Base-by-base conservation (phyloP, 148 eudicot species). In the Salicornia ramosissima region DNA sequence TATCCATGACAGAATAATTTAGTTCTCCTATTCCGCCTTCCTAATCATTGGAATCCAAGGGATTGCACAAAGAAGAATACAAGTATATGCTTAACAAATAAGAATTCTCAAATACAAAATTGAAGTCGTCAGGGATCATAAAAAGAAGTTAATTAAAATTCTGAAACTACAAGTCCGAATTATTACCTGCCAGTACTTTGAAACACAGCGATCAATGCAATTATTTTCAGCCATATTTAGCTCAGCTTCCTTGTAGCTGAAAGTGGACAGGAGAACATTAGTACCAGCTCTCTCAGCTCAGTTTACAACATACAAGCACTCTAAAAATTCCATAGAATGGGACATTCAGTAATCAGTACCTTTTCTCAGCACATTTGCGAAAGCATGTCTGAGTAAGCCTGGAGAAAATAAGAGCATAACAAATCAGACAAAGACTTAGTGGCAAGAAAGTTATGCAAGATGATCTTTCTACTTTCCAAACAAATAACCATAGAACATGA, bases 331-430 rank as follows among this genome's bases (percentile, higher is more conserved):
- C 40, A 24, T 39, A 10, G 4, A 36, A 4, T 50, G 50, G 65
- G 25, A 39, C 47, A 10, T 51, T 58, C 60, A 70, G 45, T 78
- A 55, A 43, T 52, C 31, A 67, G 57, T 78, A 89, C 96, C 83
- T 88, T 69, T 83, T 85, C 43, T 90, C 96, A 29, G 86, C 67
- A 50, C 98, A 92, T 73, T 92, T 92, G 67, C 71, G 80, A 69
- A 86, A 92, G 78, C 98, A 92, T 34, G 94, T 75, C 55, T 84
- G 80, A 33, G 98, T 90, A 62, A 92, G 91, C 91, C 98, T 92
- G 88, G 14, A 77, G 47, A 68, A 70, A 46, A 83, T 34, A 30
- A 64, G 33, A 43, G 56, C 31, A 72, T 16, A 71, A 50, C 12
- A 75, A 75, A 51, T 69, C 71, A 74, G 65, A 21, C 36, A 55